Base-by-base conservation (phyloP, 371 early-diverging fungal species). In the Circinella umbellata region DNA sequence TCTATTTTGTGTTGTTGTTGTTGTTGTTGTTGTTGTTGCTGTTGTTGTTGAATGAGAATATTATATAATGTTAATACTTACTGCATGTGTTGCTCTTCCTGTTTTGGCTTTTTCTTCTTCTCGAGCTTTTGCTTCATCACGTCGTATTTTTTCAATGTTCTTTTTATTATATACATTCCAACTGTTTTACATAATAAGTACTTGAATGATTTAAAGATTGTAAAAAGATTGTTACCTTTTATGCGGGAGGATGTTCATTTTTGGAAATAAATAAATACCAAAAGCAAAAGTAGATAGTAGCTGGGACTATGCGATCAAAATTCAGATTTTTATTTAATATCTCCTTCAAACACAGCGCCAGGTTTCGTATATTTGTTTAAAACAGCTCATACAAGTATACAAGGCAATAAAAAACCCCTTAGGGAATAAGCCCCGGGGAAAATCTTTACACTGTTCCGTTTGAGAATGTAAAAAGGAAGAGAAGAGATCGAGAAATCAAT, bases 161-260 rank as follows among this genome's bases (percentile, higher is more conserved):
- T 87, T 88, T 67, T 84, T 86, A 72, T 83, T 91, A 68, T 94
- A 92, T 18, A 94, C 94, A 74, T 94, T 89, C 90, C 92, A 94
- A 54, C 92, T 90, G 63, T 38, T 8, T 27, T 27, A 27, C 27
- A 27, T 27, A 27, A 27, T 27, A 27, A 27, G 27, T 27, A 27
- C 27, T 27, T 27, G 27, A 27, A 27, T 27, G 27, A 27, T 27
- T 27, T 13, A 4, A 38, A 18, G 37, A 4, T 57, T 11, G 39
- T 7, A 18, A 20, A 13, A 34, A n/a, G 9, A 14, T 5, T 37
- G 53, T 18, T n/a, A 87, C 90, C 90, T 91, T 72, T 92, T 92
- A 76, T 92, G 92, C 54, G 81, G 91, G 10, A 92, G 79, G 69
- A 92, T 92, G 70, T 90, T 90, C 90, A 89, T 90, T 63, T 18